A percentile compares a stretch with the other conserved stretches of the same genome.
phyloP scores from a whole-genome alignment of 352 stramenopile genomes.

The Phytophthora idaei region DNA sequence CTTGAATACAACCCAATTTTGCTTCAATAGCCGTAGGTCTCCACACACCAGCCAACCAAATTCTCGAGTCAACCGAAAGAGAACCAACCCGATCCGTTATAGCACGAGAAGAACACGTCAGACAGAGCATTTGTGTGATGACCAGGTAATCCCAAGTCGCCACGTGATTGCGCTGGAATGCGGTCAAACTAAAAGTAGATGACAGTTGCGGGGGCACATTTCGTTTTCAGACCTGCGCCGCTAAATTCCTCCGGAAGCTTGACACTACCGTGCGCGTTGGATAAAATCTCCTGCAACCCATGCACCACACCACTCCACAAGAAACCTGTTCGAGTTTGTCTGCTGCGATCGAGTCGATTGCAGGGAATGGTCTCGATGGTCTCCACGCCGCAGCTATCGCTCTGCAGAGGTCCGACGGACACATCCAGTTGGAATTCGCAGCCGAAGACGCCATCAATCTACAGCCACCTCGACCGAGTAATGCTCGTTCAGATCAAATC shows the following conservation, averaged over 20 bases:
- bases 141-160: conserved; percentile 16
- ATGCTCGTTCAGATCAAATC: conserved; percentile 6
- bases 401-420: conserved; percentile 29
- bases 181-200: conserved; percentile 21
- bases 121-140: neutral
- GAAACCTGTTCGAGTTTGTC: conserved; percentile 9
- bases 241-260: no score
- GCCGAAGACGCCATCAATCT: conserved; percentile 38
- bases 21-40: neutral
- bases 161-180: conserved; percentile 9
- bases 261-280: no score
- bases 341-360: conserved; percentile 24
- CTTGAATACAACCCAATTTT: conserved; percentile 13
- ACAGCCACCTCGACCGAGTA: conserved; percentile 15
- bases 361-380: conserved; percentile 23
- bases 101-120: neutral
- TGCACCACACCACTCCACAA: conserved; percentile 7
- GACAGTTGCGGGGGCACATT: conserved; percentile 15
- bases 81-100: neutral
- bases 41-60: neutral
- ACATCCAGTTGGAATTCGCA: conserved; percentile 43
- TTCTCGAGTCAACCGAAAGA: neutral
- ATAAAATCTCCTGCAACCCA: neutral
- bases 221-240: neutral
- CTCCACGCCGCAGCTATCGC: conserved; percentile 28